Base-by-base conservation (phyloP, 75 land plant genomes). In the Larix kaempferi region DNA sequence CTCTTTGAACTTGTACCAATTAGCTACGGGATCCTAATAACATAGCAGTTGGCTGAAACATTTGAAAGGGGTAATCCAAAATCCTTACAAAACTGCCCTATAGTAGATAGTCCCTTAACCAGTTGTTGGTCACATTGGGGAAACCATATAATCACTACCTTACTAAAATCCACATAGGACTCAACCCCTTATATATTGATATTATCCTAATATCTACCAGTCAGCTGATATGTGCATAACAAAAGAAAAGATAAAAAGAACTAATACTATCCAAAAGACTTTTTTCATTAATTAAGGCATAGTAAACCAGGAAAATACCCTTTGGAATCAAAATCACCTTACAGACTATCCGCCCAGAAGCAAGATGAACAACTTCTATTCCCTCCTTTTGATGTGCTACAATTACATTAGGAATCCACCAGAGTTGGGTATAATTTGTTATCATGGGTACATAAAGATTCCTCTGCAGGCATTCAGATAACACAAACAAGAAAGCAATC, bases 321-420 rank as follows among this genome's bases (percentile, higher is more conserved):
- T 33, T 22, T 49, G 29, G 19, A 79, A 26, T 14, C 21, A 29
- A 37, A 74, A 62, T 88, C 78, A 98, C 99, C 96, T 95, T 95
- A 74, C 99, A 95, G 35, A 95, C 78, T 59, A 92, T 91, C 33
- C 99, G 94, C 25, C 98, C 99, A 77, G 92, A 75, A 33, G 98
- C 96, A 77, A 98, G 76, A 86, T 98, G 99, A 59, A 95, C 81
- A 76, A 91, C 99, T 76, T 98, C 99, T 73, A 98, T 95, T 56
- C 99, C 98, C 80, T 98, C 99, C 76, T 91, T 98, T 60, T 88
- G 89, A 87, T 98, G 99, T 67, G 91, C 96, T 25, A 98, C 98
- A 73, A 98, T 79, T 44, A 98, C 99, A 82, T 98, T 98, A 49
- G 99, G 99, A 19, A 98, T 77, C 99, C 99, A 95, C 98, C 95